Conservation (phyloP, 345 rosid genomes). For the Hibiscus tridactylites region DNA sequence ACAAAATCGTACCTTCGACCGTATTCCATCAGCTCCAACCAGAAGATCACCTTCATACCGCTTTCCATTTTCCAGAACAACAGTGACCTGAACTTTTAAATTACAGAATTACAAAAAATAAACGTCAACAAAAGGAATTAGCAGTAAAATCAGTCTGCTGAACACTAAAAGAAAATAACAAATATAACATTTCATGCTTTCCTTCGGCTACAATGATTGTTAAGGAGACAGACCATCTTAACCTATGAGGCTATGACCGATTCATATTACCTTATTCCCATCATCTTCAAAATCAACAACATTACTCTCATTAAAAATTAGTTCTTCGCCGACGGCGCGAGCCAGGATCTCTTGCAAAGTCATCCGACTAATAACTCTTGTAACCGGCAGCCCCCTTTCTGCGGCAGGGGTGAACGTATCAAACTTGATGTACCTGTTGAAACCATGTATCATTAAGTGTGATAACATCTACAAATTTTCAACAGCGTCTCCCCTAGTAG, state of each 20-base stretch:
- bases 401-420: constrained; percentile 96
- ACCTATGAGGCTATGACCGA: not conserved
- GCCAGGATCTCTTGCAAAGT: constrained; percentile 80
- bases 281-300: constrained; percentile 79
- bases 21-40: constrained; percentile 91
- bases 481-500: not conserved
- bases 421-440: constrained; percentile 80
- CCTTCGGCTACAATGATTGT: not conserved
- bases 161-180: not conserved
- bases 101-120: constrained; percentile 9
- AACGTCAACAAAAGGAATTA: not conserved
- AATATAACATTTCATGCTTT: not conserved
- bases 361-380: constrained; percentile 86
- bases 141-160: constrained; percentile 3
- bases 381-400: constrained; percentile 82
- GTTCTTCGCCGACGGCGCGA: constrained; percentile 69
- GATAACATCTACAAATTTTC: constrained; percentile 9
- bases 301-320: constrained; percentile 66
- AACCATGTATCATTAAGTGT: constrained; percentile 18
- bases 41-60: constrained; percentile 72
- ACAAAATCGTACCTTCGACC: constrained; percentile 61
- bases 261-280: constrained; percentile 55
- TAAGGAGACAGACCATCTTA: not conserved
- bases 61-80: constrained; percentile 73
- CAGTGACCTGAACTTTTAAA: constrained; percentile 53